These are phyloP conservation scores for Tricladium varicosporioides DNA, from an alignment of 2,329 filamentous ascomycete species.

Conservation along the genomic window DNA sequence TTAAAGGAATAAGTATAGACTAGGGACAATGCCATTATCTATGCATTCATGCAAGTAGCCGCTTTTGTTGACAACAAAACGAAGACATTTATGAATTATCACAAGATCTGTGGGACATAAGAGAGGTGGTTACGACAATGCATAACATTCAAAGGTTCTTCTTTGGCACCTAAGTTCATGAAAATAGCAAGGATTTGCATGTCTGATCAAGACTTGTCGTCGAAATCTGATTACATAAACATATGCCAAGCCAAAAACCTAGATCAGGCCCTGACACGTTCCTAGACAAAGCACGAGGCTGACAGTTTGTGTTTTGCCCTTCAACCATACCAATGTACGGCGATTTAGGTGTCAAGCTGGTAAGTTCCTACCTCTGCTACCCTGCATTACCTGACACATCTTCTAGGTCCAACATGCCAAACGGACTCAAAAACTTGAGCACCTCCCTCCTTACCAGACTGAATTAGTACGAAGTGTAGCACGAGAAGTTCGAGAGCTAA, in stretches of 20 bases:
- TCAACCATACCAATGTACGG: slow-evolving; percentile 57
- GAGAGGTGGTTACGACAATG: too few species aligned
- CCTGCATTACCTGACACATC: background rate
- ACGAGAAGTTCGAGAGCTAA: slow-evolving; percentile 88
- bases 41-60: slow-evolving; percentile 22
- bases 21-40: background rate
- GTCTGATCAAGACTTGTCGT: too few species aligned
- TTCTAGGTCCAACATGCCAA: slow-evolving; percentile 89
- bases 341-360: slow-evolving; percentile 68
- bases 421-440: slow-evolving; percentile 79
- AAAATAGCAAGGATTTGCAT: too few species aligned
- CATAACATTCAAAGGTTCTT: too few species aligned
- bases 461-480: slow-evolving; percentile 86
- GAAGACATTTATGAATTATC: too few species aligned
- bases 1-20: background rate
- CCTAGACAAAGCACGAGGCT: slow-evolving; percentile 7
- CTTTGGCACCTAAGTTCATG: too few species aligned
- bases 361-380: slow-evolving; percentile 34
- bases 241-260: too few species aligned
- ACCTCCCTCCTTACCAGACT: slow-evolving; percentile 88
- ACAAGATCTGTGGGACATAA: too few species aligned
- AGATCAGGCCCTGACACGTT: background rate
- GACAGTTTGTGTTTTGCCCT: background rate
- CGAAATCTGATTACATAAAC: too few species aligned
- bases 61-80: background rate